These are phyloP conservation scores for Aspergillus biplanus DNA, from an alignment of 495 filamentous ascomycete genomes.

Conservation along the genomic window DNA sequence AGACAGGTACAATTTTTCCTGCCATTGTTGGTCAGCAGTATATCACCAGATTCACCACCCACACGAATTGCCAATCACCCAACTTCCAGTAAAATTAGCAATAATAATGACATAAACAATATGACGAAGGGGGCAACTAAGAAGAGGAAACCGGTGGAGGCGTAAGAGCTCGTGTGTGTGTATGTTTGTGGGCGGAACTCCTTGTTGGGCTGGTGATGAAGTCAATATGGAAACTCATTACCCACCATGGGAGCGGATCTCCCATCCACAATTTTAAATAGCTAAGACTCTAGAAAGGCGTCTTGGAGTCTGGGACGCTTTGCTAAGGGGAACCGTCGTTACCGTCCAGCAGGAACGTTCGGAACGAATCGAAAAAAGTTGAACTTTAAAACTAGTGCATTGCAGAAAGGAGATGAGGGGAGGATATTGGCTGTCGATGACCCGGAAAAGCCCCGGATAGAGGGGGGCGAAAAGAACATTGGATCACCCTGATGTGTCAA, in stretches of 20 bases:
- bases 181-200: slow-evolving; percentile 3
- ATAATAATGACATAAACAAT: slow-evolving; percentile 4
- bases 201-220: slow-evolving; percentile 18
- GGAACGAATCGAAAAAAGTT: slow-evolving; percentile 8
- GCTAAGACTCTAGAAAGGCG: slow-evolving; percentile 18
- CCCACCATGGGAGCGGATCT: slow-evolving; percentile 27
- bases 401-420: not conserved
- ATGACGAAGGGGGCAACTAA: not conserved
- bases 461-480: not conserved
- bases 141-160: slow-evolving; percentile 1
- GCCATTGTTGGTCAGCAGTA: not conserved
- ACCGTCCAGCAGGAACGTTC: slow-evolving; percentile 27
- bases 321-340: not conserved
- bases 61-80: not conserved
- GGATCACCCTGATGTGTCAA: not conserved
- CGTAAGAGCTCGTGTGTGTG: slow-evolving; percentile 26
- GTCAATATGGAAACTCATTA: slow-evolving; percentile 26
- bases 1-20: slow-evolving; percentile 19
- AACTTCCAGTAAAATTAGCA: slow-evolving; percentile 8
- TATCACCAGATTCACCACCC: not conserved
- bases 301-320: slow-evolving; percentile 9
- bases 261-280: slow-evolving; percentile 21
- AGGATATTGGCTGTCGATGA: not conserved
- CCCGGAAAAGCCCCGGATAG: not conserved
- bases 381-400: slow-evolving; percentile 2